A percentile compares a stretch with the other conserved stretches of the same genome.
Evolutionary conservation across 108 stramenopile genomes (phyloP).

Genomic region (Fistulifera pelliculosa): DNA sequence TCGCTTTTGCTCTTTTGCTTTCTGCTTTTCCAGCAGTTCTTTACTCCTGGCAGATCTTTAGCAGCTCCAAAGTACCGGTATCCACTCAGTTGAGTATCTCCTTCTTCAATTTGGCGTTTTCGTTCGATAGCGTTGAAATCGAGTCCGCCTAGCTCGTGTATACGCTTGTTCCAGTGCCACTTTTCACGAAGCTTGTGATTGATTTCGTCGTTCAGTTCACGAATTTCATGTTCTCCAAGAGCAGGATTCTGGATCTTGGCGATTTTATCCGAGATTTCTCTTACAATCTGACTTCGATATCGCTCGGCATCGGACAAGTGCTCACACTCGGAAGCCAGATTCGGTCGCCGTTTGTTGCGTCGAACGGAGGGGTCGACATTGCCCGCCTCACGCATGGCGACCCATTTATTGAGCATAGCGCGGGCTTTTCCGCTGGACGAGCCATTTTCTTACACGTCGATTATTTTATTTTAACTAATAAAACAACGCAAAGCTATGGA

Average conservation of each 20-base stretch:
- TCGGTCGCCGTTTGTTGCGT: slow-evolving; percentile 54
- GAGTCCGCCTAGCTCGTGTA: slow-evolving; percentile 76
- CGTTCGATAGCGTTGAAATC: slow-evolving; percentile 75
- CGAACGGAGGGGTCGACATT: slow-evolving; percentile 25
- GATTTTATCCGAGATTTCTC: slow-evolving; percentile 77
- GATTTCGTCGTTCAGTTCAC: slow-evolving; percentile 97
- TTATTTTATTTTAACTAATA: background rate
- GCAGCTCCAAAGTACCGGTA: slow-evolving; percentile 95
- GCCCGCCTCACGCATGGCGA: slow-evolving; percentile 76
- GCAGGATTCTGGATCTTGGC: slow-evolving; percentile 90
- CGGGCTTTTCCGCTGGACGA: slow-evolving; percentile 95
- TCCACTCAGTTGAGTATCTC: slow-evolving; percentile 44
- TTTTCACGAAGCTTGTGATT: slow-evolving; percentile 93
- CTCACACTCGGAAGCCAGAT: slow-evolving; percentile 81
- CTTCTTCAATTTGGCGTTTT: slow-evolving; percentile 62
- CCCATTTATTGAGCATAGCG: slow-evolving; percentile 96
- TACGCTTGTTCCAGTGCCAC: slow-evolving; percentile 89
- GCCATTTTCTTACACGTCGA: slow-evolving; percentile 71
- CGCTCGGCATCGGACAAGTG: slow-evolving; percentile 67
- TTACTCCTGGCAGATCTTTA: slow-evolving; percentile 89
- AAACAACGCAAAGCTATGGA: too few species aligned
- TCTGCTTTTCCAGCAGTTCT: slow-evolving; percentile 73
- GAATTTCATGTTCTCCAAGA: slow-evolving; percentile 89
- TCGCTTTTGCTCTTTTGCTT: slow-evolving; percentile 46
- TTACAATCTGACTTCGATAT: slow-evolving; percentile 72